phyloP scores from a whole-genome alignment of 1,139 yeast genomes.

The Diutina catenulata region DNA sequence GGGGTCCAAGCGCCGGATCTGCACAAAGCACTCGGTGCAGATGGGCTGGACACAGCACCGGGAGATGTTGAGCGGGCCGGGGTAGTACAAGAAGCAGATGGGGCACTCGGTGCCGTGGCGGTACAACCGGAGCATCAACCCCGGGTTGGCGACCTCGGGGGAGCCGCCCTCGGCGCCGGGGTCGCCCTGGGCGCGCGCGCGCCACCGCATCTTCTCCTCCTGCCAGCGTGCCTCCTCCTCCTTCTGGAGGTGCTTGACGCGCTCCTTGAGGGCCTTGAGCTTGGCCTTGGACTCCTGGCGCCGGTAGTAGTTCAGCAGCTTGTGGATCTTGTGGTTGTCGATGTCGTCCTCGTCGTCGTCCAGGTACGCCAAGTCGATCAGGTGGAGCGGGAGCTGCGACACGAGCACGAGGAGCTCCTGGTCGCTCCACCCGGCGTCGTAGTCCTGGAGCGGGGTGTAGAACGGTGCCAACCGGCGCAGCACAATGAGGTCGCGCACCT shows the following conservation, averaged over 20 bases:
- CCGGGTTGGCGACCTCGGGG: slow-evolving; percentile 18
- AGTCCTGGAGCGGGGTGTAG: slow-evolving; percentile 80
- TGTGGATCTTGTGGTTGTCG: slow-evolving; percentile 45
- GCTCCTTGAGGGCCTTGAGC: slow-evolving; percentile 36
- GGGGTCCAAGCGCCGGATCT: slow-evolving; percentile 86
- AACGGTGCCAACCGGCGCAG: slow-evolving; percentile 74
- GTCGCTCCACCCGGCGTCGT: slow-evolving; percentile 63
- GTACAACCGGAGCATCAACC: slow-evolving; percentile 37
- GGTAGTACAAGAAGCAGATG: slow-evolving; percentile 82
- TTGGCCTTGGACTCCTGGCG: slow-evolving; percentile 44
- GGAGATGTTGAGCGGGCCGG: slow-evolving; percentile 66
- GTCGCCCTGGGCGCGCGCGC: slow-evolving; percentile 9
- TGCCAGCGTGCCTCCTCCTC: slow-evolving; percentile 37
- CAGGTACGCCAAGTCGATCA: slow-evolving; percentile 42
- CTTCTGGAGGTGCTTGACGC: slow-evolving; percentile 40
- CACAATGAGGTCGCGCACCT: slow-evolving; percentile 54
- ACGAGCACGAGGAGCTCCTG: slow-evolving; percentile 53
- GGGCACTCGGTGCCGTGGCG: slow-evolving; percentile 75
- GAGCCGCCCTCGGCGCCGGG: slow-evolving; percentile 7
- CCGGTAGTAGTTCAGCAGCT: slow-evolving; percentile 35
- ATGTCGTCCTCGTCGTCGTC: slow-evolving; percentile 42
- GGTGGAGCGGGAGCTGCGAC: slow-evolving; percentile 44
- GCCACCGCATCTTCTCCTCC: slow-evolving; percentile 22
- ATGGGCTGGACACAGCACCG: slow-evolving; percentile 90
- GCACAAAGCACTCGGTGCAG: slow-evolving; percentile 95